phyloP scores from a whole-genome alignment of 1,284 basidiomycete species.

The Ustilago tritici region DNA sequence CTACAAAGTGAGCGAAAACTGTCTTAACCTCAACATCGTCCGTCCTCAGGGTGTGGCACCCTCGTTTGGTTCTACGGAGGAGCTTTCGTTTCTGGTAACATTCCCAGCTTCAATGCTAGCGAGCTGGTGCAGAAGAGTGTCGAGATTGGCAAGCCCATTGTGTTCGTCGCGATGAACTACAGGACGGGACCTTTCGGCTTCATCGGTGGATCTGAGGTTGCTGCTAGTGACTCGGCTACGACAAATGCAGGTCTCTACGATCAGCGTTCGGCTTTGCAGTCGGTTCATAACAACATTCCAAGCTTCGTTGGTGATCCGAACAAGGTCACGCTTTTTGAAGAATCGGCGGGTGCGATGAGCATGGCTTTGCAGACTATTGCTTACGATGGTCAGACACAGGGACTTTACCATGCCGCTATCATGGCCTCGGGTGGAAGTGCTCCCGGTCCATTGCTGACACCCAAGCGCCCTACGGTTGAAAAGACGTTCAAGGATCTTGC shows the following conservation, averaged over 20 bases:
- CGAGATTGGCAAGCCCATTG: constrained; percentile 46
- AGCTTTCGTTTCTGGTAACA: constrained; percentile 30
- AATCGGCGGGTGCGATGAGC: constrained; percentile 52
- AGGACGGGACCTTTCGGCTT: constrained; percentile 54
- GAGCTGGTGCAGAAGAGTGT: constrained; percentile 43
- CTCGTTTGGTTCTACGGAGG: constrained; percentile 53
- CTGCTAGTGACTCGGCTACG: constrained; percentile 25
- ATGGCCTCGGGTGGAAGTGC: constrained; percentile 49
- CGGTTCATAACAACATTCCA: constrained; percentile 51
- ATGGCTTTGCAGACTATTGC: constrained; percentile 42
- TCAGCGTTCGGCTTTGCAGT: constrained; percentile 51
- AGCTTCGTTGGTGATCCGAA: constrained; percentile 54
- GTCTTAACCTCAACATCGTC: constrained; percentile 54
- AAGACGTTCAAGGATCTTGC: constrained; percentile 29
- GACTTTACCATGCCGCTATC: constrained; percentile 53
- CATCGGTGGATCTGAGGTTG: constrained; percentile 32
- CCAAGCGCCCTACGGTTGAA: constrained; percentile 34
- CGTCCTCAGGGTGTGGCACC: constrained; percentile 36
- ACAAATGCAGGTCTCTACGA: constrained; percentile 53
- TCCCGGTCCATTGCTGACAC: constrained; percentile 30
- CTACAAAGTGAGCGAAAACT: constrained; percentile 49
- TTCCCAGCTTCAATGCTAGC: constrained; percentile 38
- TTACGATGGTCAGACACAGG: constrained; percentile 37
- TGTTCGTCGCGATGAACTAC: constrained; percentile 55
- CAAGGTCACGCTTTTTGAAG: constrained; percentile 45